Evolutionary conservation across 2,329 filamentous ascomycete genomes (phyloP).

Genomic region (Ophiognomonia clavigignenti-juglandacearum): DNA sequence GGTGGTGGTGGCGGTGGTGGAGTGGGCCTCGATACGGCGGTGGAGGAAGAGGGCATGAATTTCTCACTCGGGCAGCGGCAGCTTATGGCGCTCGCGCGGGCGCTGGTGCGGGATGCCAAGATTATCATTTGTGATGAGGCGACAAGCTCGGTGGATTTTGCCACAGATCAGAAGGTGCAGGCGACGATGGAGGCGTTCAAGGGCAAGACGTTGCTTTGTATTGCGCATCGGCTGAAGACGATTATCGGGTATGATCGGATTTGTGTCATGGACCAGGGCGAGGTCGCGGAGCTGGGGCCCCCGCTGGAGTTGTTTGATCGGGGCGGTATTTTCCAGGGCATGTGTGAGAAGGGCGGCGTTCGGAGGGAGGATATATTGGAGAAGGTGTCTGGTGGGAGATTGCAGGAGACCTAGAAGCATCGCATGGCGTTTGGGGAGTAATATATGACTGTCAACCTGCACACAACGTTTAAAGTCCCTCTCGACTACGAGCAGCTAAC

Average conservation of each 20-base stretch:
- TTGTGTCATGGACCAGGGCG: constrained; percentile 89
- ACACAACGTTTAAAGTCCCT: too few relatives aligned
- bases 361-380: constrained; percentile 52
- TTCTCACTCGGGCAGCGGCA: constrained; percentile 94
- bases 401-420: too few relatives aligned
- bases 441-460: too few relatives aligned
- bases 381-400: too few relatives aligned
- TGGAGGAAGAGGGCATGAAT: constrained; percentile 93
- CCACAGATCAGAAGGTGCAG: constrained; percentile 95
- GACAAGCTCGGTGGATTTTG: constrained; percentile 88
- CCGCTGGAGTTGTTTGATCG: constrained; percentile 69
- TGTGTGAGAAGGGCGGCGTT: constrained; percentile 87
- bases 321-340: constrained; percentile 76
- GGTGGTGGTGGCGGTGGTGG: too few relatives aligned
- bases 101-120: constrained; percentile 77
- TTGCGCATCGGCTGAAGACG: constrained; percentile 86
- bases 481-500: too few relatives aligned
- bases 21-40: constrained; percentile 77
- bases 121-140: constrained; percentile 98
- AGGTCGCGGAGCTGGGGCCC: constrained; percentile 79
- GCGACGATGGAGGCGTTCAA: constrained; percentile 82
- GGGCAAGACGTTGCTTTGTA: constrained; percentile 85
- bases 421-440: too few relatives aligned
- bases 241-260: constrained; percentile 94
- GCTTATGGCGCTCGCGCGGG: constrained; percentile 88